A percentile compares a stretch with the other conserved stretches of the same genome.
phyloP scores from a whole-genome alignment of 2,329 filamentous ascomycete species.

The Ceratocystis huliohia region DNA sequence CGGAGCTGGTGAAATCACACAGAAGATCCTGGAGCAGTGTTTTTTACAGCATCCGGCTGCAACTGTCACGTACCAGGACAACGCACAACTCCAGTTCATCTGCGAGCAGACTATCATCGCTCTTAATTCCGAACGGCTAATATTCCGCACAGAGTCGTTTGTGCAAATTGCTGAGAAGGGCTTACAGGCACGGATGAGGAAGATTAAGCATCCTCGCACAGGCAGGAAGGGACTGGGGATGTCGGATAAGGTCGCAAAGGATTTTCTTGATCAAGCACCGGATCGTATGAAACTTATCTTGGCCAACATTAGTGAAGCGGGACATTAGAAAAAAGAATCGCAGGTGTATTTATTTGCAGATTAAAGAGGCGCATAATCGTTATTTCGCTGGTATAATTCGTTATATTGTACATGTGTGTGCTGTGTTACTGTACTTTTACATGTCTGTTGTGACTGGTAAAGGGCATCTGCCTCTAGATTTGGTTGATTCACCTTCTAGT shows the following conservation, averaged over 20 bases:
- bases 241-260: slow-evolving; percentile 33
- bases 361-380: background rate
- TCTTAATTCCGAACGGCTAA: background rate
- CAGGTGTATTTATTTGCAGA: too few relatives aligned
- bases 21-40: slow-evolving; percentile 39
- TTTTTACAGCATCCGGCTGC: slow-evolving; percentile 56
- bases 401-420: slow-evolving; percentile 1
- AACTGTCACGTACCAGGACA: slow-evolving; percentile 48
- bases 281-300: slow-evolving; percentile 29
- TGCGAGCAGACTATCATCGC: slow-evolving; percentile 38
- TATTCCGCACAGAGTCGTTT: background rate
- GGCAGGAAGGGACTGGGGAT: slow-evolving; percentile 26
- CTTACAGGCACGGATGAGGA: slow-evolving; percentile 27
- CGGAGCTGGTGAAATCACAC: slow-evolving; percentile 31
- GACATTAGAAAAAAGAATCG: too few relatives aligned
- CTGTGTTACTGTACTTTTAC: background rate
- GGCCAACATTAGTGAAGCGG: slow-evolving; percentile 6
- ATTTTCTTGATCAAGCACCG: slow-evolving; percentile 35
- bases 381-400: background rate
- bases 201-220: slow-evolving; percentile 33
- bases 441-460: background rate
- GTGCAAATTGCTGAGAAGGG: slow-evolving; percentile 11
- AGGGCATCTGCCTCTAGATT: background rate
- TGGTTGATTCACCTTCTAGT: slow-evolving; percentile 25
- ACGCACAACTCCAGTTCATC: slow-evolving; percentile 58